phyloP scores from a whole-genome alignment of 1,284 basidiomycete genomes.

The Peniophora sp. region DNA sequence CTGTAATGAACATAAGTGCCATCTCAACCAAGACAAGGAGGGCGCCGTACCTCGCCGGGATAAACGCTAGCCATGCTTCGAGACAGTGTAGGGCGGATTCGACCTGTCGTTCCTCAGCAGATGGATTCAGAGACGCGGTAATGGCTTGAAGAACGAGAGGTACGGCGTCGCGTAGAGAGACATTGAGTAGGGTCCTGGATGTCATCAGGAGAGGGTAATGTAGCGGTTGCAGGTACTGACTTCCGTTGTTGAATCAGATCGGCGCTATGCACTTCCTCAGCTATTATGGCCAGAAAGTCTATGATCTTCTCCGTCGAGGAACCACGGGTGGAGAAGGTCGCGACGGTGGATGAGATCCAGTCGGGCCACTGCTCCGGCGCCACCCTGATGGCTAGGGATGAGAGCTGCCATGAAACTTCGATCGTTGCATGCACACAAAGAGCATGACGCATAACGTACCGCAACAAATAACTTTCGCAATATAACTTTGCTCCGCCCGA shows the following conservation, averaged over 20 bases:
- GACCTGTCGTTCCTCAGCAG: constrained; percentile 38
- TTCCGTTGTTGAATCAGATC: constrained; percentile 69
- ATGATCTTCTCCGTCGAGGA: constrained; percentile 50
- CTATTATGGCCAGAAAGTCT: constrained; percentile 78
- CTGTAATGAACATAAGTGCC: no score
- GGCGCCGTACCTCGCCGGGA: constrained; percentile 64
- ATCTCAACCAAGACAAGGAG: no score
- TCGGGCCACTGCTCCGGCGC: constrained; percentile 60
- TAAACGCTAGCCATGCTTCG: constrained; percentile 70
- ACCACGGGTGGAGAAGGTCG: constrained; percentile 48
- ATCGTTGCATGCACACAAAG: not conserved
- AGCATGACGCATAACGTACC: constrained; percentile 37
- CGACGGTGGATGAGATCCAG: constrained; percentile 59
- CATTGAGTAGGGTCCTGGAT: constrained; percentile 51
- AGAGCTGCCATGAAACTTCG: constrained; percentile 36
- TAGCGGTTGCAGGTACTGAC: constrained; percentile 36
- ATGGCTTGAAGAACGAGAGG: constrained; percentile 67
- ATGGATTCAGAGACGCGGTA: constrained; percentile 26
- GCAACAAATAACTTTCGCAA: constrained; percentile 82
- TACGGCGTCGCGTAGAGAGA: constrained; percentile 54
- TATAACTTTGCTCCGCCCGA: constrained; percentile 56
- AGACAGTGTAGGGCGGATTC: constrained; percentile 71
- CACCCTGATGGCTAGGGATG: constrained; percentile 70
- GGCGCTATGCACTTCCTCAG: constrained; percentile 71
- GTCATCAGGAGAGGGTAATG: constrained; percentile 4